Conservation (phyloP, 2,329 filamentous ascomycete species). For the Chalaropsis ovoidea region DNA sequence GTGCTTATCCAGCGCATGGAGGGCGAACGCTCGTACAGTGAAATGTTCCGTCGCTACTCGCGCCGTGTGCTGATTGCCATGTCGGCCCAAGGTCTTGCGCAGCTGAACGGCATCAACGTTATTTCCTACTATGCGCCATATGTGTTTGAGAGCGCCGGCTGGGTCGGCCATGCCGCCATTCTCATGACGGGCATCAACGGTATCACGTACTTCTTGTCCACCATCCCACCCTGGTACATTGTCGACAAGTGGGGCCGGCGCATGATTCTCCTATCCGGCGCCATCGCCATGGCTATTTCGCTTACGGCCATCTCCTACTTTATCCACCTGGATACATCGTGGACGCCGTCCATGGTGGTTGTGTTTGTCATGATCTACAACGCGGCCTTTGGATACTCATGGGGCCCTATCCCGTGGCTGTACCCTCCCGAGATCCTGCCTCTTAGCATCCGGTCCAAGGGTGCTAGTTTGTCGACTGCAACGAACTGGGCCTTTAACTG, state of each 20-base stretch:
- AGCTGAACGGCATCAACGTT: slow-evolving; percentile 98
- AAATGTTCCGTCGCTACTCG: slow-evolving; percentile 91
- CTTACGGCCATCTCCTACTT: slow-evolving; percentile 90
- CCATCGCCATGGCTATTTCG: slow-evolving; percentile 78
- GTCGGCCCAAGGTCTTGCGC: slow-evolving; percentile 91
- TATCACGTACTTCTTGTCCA: slow-evolving; percentile 78
- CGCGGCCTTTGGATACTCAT: slow-evolving; percentile 85
- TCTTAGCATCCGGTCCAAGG: slow-evolving; percentile 91
- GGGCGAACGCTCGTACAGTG: slow-evolving; percentile 78
- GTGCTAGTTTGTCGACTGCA: slow-evolving; percentile 88
- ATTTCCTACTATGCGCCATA: slow-evolving; percentile 97
- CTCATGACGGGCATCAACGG: slow-evolving; percentile 97
- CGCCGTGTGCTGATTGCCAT: slow-evolving; percentile 96
- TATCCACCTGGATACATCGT: slow-evolving; percentile 70
- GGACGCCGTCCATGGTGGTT: slow-evolving; percentile 77
- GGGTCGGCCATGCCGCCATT: slow-evolving; percentile 79
- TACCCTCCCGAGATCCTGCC: slow-evolving; percentile 98
- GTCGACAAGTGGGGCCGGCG: slow-evolving; percentile 87
- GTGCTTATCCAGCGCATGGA: slow-evolving; percentile 89
- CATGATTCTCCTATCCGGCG: slow-evolving; percentile 79
- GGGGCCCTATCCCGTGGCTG: slow-evolving; percentile 96
- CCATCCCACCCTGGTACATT: slow-evolving; percentile 92
- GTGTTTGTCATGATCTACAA: slow-evolving; percentile 98
- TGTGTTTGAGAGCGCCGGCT: slow-evolving; percentile 95
- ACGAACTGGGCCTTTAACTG: slow-evolving; percentile 99